These are phyloP conservation scores for Blastobotrys mokoenaii DNA, from an alignment of 805 yeast species.

Conservation along the genomic window DNA sequence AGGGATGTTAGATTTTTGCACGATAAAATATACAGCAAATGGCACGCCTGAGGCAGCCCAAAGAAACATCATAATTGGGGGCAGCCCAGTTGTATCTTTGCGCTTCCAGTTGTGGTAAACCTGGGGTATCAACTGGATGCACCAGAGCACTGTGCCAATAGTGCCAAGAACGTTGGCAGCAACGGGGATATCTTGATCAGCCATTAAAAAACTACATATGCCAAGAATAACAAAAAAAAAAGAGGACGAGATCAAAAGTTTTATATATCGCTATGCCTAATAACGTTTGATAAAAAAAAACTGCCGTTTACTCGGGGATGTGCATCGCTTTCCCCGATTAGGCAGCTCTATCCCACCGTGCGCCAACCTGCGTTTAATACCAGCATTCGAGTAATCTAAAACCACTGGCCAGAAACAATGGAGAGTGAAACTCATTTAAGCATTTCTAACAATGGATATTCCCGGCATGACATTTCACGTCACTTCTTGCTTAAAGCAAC, in stretches of 20 bases:
- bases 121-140: conserved; percentile 84
- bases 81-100: conserved; percentile 80
- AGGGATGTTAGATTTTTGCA: conserved; percentile 63
- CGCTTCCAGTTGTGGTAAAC: conserved; percentile 62
- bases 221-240: not conserved
- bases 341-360: not conserved
- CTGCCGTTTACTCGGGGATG: not conserved
- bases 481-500: too few species aligned
- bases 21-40: conserved; percentile 74
- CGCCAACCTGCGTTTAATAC: conserved; percentile 21
- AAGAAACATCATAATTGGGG: conserved; percentile 77
- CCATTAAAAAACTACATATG: conserved; percentile 2
- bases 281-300: too few species aligned
- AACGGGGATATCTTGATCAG: conserved; percentile 16
- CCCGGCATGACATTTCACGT: too few species aligned
- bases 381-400: too few species aligned
- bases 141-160: conserved; percentile 87
- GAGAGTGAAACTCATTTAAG: too few species aligned
- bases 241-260: not conserved
- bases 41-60: conserved; percentile 82
- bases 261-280: not conserved
- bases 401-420: too few species aligned
- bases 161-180: conserved; percentile 78
- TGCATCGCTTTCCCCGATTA: not conserved
- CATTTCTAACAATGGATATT: too few species aligned